Base-by-base conservation (phyloP, 768 basidiomycete species). In the Lentinula sp. region DNA sequence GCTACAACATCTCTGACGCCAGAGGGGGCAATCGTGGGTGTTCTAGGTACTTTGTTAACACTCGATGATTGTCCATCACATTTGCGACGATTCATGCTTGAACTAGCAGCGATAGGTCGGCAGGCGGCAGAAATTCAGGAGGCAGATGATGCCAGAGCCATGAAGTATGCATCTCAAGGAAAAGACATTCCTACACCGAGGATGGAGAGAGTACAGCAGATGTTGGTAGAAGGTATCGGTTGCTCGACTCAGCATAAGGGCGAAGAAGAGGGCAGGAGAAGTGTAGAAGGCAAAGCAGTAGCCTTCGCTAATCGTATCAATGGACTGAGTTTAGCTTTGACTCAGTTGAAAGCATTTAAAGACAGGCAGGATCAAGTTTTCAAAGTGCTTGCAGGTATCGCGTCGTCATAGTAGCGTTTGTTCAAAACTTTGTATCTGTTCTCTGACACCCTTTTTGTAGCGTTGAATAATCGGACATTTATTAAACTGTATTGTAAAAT, bases 271-370 rank as follows among this genome's bases (percentile, higher is more conserved):
- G 66, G 64, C 15, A 73, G 79, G 65, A 70, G 79, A 68, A 90
- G 85, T 62, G 73, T 83, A 0, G 81, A 87, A 61, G 90, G 88
- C 3, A 73, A 81, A 10, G 85, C 87, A 7, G 83, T 91, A 60
- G 76, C 83, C 48, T 88, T 95, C 69, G 81, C 87, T 32, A 94
- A 93, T 69, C 72, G 88, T 60, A 82, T 94, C 55, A 93, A 92
- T 70, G 81, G 79, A 20, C 77, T 94, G 12, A 86, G 87, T 63
- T 67, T 95, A 64, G 80, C 77, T 0, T 83, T 94, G 81, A 90
- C 86, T 52, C 79, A 76, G 67, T 72, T 95, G 59, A 79, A 77
- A 61, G 83, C 88, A 53, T 95, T 95, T 68, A 82, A 77, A 64
- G 87, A 90, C 65, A 70, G 90, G 52, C 88, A 91, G 72, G 79